These are phyloP conservation scores for Aspergillus spinulosporus DNA, from an alignment of 2,329 filamentous ascomycete species.

Conservation along the genomic window DNA sequence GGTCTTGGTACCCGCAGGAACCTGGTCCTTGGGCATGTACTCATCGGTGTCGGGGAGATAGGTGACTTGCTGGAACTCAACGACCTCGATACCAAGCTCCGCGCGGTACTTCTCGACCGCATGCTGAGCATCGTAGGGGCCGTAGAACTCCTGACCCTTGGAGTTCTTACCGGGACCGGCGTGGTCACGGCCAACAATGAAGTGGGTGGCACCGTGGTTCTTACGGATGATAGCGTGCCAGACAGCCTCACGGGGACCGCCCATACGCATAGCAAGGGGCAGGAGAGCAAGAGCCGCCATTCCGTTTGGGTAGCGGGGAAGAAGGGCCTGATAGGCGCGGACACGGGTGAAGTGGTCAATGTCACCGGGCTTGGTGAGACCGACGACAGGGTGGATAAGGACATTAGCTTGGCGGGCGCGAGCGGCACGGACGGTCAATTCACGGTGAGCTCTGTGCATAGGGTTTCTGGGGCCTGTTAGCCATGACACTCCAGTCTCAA, in stretches of 20 bases:
- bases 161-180: constrained; percentile 98
- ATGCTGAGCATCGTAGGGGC: constrained; percentile 94
- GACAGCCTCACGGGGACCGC: constrained; percentile 94
- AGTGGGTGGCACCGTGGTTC: constrained; percentile 98
- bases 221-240: constrained; percentile 99
- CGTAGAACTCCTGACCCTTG: constrained; percentile 95
- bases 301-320: constrained; percentile 96
- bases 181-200: constrained; percentile 98
- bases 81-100: constrained; percentile 97
- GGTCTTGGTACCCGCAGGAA: constrained; percentile 78
- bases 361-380: constrained; percentile 97
- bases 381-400: constrained; percentile 97
- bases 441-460: constrained; percentile 98
- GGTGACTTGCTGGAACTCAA: constrained; percentile 99
- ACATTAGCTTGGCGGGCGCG: constrained; percentile 97
- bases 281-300: constrained; percentile 97
- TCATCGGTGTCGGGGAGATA: constrained; percentile 97
- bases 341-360: constrained; percentile 99
- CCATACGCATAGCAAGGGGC: constrained; percentile 98
- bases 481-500: no score
- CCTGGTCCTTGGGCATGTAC: constrained; percentile 91
- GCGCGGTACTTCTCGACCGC: constrained; percentile 94
- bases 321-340: constrained; percentile 94
- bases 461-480: constrained; percentile 64
- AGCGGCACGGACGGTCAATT: constrained; percentile 94